A percentile compares a stretch with the other conserved stretches of the same genome.
Evolutionary conservation across 139 green algal genomes (phyloP).

Genomic region (Eudorina sp.): DNA sequence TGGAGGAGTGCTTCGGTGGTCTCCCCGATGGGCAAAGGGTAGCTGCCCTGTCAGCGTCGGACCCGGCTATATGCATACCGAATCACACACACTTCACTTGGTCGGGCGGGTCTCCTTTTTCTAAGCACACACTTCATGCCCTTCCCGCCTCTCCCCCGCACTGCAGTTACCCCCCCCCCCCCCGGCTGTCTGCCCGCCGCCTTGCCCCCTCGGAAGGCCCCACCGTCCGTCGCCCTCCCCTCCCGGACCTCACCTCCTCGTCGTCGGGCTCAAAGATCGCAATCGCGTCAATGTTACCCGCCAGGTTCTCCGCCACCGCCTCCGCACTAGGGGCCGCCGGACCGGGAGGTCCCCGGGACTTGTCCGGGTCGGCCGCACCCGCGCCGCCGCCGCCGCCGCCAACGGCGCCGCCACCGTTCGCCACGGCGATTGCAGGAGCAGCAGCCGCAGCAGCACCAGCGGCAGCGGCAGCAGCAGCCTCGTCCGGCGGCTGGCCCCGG

Average conservation of each 20-base stretch:
- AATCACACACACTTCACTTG: neutral
- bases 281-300: constrained; percentile 8
- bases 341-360: neutral
- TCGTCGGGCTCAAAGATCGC: constrained; percentile 31
- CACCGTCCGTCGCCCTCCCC: neutral
- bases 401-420: neutral
- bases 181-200: neutral
- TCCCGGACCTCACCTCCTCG: neutral
- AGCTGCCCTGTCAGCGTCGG: too few species aligned
- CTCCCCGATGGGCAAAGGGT: too few species aligned
- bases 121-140: neutral
- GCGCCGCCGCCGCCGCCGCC: neutral
- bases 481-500: too few species aligned
- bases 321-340: neutral
- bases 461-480: neutral
- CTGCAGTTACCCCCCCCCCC: neutral
- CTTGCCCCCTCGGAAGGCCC: neutral
- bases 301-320: constrained; percentile 28
- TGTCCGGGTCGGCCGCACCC: neutral
- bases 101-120: too few species aligned
- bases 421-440: neutral
- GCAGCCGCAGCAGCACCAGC: neutral
- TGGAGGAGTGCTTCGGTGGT: too few species aligned
- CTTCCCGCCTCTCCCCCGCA: too few species aligned
- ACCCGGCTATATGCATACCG: neutral